These are phyloP conservation scores for Cryptosporidium ubiquitum DNA, from an alignment of 169 alveolate species.

Conservation along the genomic window DNA sequence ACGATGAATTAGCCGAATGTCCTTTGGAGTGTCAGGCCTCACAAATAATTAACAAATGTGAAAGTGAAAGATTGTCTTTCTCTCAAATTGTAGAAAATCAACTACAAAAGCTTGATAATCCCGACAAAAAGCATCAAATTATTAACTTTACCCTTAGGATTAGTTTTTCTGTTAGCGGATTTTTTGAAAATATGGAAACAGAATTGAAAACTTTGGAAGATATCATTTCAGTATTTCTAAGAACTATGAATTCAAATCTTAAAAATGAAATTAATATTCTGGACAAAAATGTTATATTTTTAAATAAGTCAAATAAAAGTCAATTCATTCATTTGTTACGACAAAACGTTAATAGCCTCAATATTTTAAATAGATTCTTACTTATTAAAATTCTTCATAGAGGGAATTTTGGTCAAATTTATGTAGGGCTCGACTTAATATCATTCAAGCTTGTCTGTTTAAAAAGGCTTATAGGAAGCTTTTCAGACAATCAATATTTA, in stretches of 20 bases:
- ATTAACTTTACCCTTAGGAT: background rate
- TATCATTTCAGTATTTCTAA: background rate
- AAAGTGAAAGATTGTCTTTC: background rate
- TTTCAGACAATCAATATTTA: conserved; percentile 5
- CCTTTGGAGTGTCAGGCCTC: background rate
- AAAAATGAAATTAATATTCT: background rate
- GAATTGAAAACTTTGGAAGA: conserved; percentile 14
- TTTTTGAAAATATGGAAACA: background rate
- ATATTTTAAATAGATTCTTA: conserved; percentile 16
- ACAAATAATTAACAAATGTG: background rate
- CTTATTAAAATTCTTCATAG: background rate
- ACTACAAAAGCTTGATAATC: background rate
- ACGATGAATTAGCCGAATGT: background rate
- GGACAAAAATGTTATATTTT: background rate
- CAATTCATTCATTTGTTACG: background rate
- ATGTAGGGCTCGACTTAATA: conserved; percentile 12
- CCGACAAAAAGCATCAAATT: background rate
- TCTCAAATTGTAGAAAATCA: conserved; percentile 25
- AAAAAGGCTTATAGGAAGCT: conserved; percentile 2
- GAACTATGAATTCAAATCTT: background rate
- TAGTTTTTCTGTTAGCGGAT: background rate
- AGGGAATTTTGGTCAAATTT: conserved; percentile 32
- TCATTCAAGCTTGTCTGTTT: conserved; percentile 19
- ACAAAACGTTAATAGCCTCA: background rate
- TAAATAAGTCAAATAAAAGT: background rate